These are phyloP conservation scores for Coemansia sp. DNA, from an alignment of 192 early-diverging fungal species.

Conservation along the genomic window DNA sequence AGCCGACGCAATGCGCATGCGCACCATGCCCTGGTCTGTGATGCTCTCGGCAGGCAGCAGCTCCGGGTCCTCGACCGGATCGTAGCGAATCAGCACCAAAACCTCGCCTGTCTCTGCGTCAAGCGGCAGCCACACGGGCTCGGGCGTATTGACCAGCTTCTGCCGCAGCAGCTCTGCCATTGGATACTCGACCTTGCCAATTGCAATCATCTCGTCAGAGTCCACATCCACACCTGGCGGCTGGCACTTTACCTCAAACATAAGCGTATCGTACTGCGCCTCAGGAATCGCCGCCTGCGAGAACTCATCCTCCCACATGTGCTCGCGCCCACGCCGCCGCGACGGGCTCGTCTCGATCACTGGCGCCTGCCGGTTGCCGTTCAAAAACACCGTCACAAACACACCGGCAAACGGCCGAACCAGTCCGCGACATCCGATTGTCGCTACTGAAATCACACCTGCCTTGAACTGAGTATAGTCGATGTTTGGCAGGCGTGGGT, in stretches of 20 bases:
- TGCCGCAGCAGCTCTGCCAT: conserved; percentile 48
- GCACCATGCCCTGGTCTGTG: conserved; percentile 64
- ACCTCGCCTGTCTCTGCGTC: conserved; percentile 56
- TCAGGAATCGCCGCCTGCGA: conserved; percentile 50
- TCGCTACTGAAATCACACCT: conserved; percentile 43
- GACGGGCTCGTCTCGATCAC: conserved; percentile 48
- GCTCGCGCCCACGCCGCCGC: conserved; percentile 47
- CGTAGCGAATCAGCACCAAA: conserved; percentile 50
- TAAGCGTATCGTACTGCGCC: conserved; percentile 31
- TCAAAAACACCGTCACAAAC: conserved; percentile 49
- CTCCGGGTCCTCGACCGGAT: conserved; percentile 50
- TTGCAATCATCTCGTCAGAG: conserved; percentile 52
- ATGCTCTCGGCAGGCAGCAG: conserved; percentile 52
- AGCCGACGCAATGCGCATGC: conserved; percentile 60
- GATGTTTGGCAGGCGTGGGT: conserved; percentile 53
- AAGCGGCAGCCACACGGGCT: conserved; percentile 53
- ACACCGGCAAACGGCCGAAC: conserved; percentile 52
- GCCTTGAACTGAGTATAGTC: conserved; percentile 51
- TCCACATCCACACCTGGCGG: conserved; percentile 33
- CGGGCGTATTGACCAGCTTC: conserved; percentile 45
- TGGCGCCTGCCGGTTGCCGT: conserved; percentile 49
- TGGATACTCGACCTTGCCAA: conserved; percentile 48
- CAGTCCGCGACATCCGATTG: conserved; percentile 48
- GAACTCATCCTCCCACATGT: conserved; percentile 53
- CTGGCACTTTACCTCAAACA: conserved; percentile 40